Evolutionary conservation across 1,284 basidiomycete species (phyloP).

Genomic region (Cystobasidium sp.): DNA sequence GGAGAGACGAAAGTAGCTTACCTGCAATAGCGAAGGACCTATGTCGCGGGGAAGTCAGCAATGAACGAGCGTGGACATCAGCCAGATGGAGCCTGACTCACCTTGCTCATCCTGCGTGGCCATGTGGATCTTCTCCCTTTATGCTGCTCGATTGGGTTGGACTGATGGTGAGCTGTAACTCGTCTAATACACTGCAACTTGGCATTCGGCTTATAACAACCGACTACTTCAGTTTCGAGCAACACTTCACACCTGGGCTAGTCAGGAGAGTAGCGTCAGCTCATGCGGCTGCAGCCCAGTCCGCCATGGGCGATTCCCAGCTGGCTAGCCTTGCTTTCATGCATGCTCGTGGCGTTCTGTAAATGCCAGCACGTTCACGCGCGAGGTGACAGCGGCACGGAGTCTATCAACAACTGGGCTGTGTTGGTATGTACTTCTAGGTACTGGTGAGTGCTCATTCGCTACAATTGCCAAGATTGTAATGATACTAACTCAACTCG

Average conservation of each 20-base stretch:
- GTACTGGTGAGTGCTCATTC: constrained; percentile 67
- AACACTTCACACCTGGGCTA: not conserved
- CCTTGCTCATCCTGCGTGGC: constrained; percentile 6
- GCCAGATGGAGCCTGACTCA: not conserved
- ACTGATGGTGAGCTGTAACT: no score
- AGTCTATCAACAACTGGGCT: constrained; percentile 94
- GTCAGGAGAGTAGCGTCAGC: not conserved
- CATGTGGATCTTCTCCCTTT: no score
- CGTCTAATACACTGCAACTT: no score
- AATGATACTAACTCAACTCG: not conserved
- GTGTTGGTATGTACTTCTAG: constrained; percentile 91
- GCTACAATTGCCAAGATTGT: not conserved
- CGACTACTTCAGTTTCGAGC: no score
- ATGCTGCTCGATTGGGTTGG: no score
- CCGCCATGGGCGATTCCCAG: not conserved
- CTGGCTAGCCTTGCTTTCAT: not conserved
- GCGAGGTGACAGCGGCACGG: not conserved
- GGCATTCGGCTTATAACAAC: no score
- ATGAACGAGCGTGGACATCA: not conserved
- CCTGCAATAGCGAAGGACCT: constrained; percentile 14
- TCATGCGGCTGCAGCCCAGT: not conserved
- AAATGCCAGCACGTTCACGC: constrained; percentile 22
- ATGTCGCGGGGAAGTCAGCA: not conserved
- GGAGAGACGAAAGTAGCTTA: not conserved
- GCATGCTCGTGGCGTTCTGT: constrained; percentile 20